Conservation (phyloP, 768 basidiomycete genomes). For the Hericium rajendrae region DNA sequence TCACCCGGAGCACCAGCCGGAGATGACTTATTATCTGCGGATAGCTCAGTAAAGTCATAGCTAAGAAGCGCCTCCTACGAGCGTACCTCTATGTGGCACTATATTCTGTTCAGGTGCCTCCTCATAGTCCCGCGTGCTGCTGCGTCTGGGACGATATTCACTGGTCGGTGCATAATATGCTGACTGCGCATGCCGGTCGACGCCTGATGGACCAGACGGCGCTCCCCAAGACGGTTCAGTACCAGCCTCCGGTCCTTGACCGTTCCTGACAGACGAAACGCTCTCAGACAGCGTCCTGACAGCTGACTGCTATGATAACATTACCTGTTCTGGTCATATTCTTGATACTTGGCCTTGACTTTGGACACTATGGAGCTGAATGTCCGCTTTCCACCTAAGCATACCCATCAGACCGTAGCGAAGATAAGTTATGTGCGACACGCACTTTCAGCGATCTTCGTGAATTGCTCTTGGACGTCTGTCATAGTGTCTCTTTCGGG, state of each 20-base stretch:
- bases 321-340: conserved; percentile 52
- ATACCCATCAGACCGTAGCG: background rate
- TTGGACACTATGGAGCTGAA: conserved; percentile 62
- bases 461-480: conserved; percentile 69
- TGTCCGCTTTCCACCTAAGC: conserved; percentile 57
- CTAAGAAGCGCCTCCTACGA: no score
- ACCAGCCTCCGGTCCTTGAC: background rate
- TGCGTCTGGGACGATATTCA: background rate
- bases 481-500: conserved; percentile 40
- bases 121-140: no score
- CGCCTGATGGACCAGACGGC: background rate
- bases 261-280: conserved; percentile 1
- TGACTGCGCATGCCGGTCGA: conserved; percentile 11
- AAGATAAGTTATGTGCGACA: conserved; percentile 1
- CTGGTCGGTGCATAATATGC: conserved; percentile 11
- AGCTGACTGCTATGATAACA: background rate
- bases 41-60: background rate
- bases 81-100: no score
- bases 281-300: background rate
- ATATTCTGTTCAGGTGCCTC: no score
- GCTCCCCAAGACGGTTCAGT: background rate
- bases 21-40: background rate
- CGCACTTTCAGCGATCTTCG: conserved; percentile 71
- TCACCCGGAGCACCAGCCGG: background rate
- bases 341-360: conserved; percentile 78